Percentiles rank a stretch among this genome's conserved stretches.
These are phyloP conservation scores for Mucor piriformis DNA, from an alignment of 371 early-diverging fungal genomes.

Conservation along the genomic window DNA sequence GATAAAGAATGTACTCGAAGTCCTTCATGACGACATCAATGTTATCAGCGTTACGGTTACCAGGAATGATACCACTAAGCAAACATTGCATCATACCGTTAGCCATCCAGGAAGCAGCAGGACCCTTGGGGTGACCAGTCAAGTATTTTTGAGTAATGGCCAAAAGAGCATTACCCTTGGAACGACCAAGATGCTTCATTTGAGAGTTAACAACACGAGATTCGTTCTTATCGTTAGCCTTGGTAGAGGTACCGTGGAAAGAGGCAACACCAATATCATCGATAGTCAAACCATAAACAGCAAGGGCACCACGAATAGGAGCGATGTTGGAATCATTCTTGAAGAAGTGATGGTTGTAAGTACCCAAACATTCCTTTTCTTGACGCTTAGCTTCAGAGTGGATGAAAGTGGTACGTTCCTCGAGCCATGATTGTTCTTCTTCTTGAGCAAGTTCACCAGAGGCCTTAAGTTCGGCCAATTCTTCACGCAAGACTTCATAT, in stretches of 20 bases:
- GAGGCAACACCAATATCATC: slow-evolving; percentile 97
- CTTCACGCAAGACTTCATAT: slow-evolving; percentile 72
- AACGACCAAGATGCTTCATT: slow-evolving; percentile 87
- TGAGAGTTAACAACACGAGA: slow-evolving; percentile 88
- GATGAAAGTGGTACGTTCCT: slow-evolving; percentile 81
- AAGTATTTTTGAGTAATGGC: slow-evolving; percentile 93
- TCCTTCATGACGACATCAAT: slow-evolving; percentile 81
- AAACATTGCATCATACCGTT: slow-evolving; percentile 91
- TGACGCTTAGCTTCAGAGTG: slow-evolving; percentile 85
- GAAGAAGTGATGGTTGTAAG: slow-evolving; percentile 91
- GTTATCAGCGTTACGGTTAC: slow-evolving; percentile 97
- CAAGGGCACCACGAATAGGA: slow-evolving; percentile 91
- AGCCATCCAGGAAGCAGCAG: slow-evolving; percentile 98
- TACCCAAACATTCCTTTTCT: slow-evolving; percentile 80
- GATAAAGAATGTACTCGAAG: slow-evolving; percentile 86
- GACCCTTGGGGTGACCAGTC: slow-evolving; percentile 97
- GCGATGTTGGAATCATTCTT: slow-evolving; percentile 82
- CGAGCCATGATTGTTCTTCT: slow-evolving; percentile 68
- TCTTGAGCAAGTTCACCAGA: slow-evolving; percentile 63
- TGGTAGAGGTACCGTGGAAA: slow-evolving; percentile 97
- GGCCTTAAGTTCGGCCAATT: slow-evolving; percentile 73
- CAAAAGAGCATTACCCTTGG: slow-evolving; percentile 83
- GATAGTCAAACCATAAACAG: slow-evolving; percentile 87
- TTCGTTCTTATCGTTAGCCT: slow-evolving; percentile 97
- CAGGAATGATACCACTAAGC: slow-evolving; percentile 89